phyloP scores from a whole-genome alignment of 352 stramenopile species.

The Lagenidium giganteum region DNA sequence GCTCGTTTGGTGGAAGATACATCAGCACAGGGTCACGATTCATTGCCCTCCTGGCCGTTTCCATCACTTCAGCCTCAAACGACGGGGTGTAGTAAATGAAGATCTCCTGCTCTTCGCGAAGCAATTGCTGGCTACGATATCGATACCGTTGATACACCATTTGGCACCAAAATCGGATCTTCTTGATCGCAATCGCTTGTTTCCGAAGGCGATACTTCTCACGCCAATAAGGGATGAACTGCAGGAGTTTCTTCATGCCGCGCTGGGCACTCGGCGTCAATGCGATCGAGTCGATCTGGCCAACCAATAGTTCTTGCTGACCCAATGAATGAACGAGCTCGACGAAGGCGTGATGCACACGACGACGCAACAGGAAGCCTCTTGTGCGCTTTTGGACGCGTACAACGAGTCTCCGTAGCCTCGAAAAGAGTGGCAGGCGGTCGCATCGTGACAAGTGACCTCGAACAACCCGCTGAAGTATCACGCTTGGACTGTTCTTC shows the following conservation, averaged over 20 bases:
- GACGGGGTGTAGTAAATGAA: slow-evolving; percentile 69
- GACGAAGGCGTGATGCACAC: slow-evolving; percentile 39
- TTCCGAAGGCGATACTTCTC: slow-evolving; percentile 44
- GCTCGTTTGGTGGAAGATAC: slow-evolving; percentile 31
- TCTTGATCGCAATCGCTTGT: slow-evolving; percentile 60
- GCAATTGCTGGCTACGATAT: slow-evolving; percentile 43
- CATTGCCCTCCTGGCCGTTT: slow-evolving; percentile 38
- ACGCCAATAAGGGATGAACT: slow-evolving; percentile 51
- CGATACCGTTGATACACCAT: slow-evolving; percentile 64
- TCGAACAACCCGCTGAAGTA: slow-evolving; percentile 31
- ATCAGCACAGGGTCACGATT: slow-evolving; percentile 66
- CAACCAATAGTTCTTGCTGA: slow-evolving; percentile 42
- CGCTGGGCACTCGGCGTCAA: slow-evolving; percentile 28
- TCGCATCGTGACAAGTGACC: slow-evolving; percentile 43
- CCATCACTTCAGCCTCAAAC: slow-evolving; percentile 51
- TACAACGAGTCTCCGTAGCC: slow-evolving; percentile 40
- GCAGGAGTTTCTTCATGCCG: slow-evolving; percentile 43
- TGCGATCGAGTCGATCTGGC: slow-evolving; percentile 20
- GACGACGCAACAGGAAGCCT: slow-evolving; percentile 53
- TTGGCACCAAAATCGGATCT: slow-evolving; percentile 77
- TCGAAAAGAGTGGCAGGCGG: slow-evolving; percentile 31
- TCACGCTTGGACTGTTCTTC: slow-evolving; percentile 37
- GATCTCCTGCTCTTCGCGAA: slow-evolving; percentile 53
- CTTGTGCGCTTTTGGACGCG: slow-evolving; percentile 49
- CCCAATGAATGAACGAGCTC: slow-evolving; percentile 38